Percentiles rank a stretch among this genome's conserved stretches.
These are phyloP conservation scores for Lactarius hatsudake DNA, from an alignment of 768 basidiomycete species.

Conservation along the genomic window DNA sequence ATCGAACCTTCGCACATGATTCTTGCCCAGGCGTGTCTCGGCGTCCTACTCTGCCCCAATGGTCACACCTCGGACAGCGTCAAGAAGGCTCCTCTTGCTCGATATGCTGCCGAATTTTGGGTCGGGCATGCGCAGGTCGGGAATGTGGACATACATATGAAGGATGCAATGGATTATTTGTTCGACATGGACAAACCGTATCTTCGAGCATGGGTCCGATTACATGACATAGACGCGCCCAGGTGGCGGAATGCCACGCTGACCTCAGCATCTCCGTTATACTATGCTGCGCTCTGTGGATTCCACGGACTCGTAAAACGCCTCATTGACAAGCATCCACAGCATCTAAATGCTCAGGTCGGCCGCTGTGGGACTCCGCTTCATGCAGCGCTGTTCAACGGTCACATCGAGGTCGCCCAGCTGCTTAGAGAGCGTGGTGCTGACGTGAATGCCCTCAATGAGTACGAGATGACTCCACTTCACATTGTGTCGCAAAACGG, in stretches of 20 bases:
- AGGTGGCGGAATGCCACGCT: too few relatives aligned
- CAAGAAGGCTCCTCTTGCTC: neutral
- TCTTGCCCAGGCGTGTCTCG: neutral
- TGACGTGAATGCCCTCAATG: neutral
- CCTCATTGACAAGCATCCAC: neutral
- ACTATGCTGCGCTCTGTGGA: neutral
- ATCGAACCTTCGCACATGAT: neutral
- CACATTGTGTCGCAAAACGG: neutral
- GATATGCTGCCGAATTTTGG: neutral
- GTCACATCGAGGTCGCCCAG: neutral
- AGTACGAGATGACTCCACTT: neutral
- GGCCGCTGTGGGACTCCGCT: neutral
- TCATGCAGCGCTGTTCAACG: neutral
- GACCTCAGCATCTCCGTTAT: neutral
- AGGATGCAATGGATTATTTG: neutral
- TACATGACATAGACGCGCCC: neutral
- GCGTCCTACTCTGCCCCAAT: neutral
- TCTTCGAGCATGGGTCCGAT: neutral
- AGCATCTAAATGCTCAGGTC: neutral
- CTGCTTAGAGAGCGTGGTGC: neutral
- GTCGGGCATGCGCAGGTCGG: neutral
- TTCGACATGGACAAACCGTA: neutral
- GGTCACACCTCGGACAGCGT: neutral
- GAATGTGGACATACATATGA: neutral
- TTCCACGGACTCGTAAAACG: neutral